Base-by-base conservation (phyloP, 768 basidiomycete species). In the Boletus tomentosulus region DNA sequence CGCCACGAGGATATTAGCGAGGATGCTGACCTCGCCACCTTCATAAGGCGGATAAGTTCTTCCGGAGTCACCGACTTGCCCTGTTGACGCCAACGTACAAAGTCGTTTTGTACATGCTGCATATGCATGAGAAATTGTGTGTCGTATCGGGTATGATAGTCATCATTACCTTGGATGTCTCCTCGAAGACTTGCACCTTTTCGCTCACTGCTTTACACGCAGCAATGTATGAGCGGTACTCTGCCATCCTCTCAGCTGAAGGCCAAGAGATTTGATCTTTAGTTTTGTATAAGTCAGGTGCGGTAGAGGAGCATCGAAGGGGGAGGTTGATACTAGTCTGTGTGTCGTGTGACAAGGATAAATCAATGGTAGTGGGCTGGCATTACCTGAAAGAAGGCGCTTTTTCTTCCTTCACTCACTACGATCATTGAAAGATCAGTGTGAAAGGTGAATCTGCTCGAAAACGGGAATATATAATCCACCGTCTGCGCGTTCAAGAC, bases 31-130 rank as follows among this genome's bases (percentile, higher is more conserved):
- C 84, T 84, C 28, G 88, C 83, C 15, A 88, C 65, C 41, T 79
- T 78, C 81, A 92, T 87, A 48, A 81, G 72, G 48, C 78, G 78
- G 52, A 87, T 78, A 48, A 92, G 73, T 55, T 88, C 82, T 22
- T 90, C 83, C 1, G 83, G 71, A 24, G 80, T 76, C 19, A 73
- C 64, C 12, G 66, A 67, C 13, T 61, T 65, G 50, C 74, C 63
- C 42, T 67, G 63, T 63, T 74, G 74, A 46, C 78, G 68, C 48
- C 71, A 69, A 52, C 60, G 65, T 27, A 80, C 86, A 62, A 92
- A 92, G 52, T 90, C 87, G 6, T 85, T 78, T 74, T 90, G 86
- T 34, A 92, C 86, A 59, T 84, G 74, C 89, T 92, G 48, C 33
- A 34, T 35, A 35, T 16, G 13, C n/a, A 46, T 43, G 38, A 55